Evolutionary conservation across 176 grass and related monocot genomes (phyloP), one percentile per base, ranked within the genome.

Genomic region (Avena atlantica): DNA sequence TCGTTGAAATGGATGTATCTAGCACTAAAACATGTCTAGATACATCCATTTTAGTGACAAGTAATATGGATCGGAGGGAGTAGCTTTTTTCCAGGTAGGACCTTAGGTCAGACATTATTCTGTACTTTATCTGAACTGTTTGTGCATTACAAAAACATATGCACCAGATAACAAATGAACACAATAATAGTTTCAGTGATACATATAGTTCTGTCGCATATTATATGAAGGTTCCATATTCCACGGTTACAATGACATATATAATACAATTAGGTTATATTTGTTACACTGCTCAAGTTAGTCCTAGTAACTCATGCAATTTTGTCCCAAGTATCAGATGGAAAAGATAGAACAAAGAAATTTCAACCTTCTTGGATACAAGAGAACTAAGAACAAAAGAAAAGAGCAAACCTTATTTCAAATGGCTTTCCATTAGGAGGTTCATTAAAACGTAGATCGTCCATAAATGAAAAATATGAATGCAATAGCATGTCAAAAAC

Each of bases 401-500:
- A 70, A 15, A 86, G 79, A 14, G n/a, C 56, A 83, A 16, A 98
- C 97, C 92, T 98, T 86, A 98, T 98, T 73, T 98, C 97, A 90
- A 91, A 98, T 78, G 87, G 90, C 25, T 78, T 87, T 58, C 82
- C 92, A 66, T 67, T 77, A 19, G 90, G 89, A 84, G 97, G 97
- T 84, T 66, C 47, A 19, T 92, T 90, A 77, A 90, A 83, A 57
- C 83, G 82, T 80, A 98, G 48, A 72, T 96, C 97, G 23, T 98
- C 89, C 94, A 98, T 96, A 52, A 90, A 91, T 76, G 94, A 91
- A 80, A 98, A 94, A 81, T 98, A 98, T 9, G 97, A 93, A 82
- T 94, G 82, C 13, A 92, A 75, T 16, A 93, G 67, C 29, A 98
- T 31, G 50, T 98, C 97, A 88, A 91, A 94, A 65, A 96, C 44